A percentile compares a stretch with the other conserved stretches of the same genome.
Conservation (phyloP, 768 basidiomycete genomes). For the Suillus variegatus region DNA sequence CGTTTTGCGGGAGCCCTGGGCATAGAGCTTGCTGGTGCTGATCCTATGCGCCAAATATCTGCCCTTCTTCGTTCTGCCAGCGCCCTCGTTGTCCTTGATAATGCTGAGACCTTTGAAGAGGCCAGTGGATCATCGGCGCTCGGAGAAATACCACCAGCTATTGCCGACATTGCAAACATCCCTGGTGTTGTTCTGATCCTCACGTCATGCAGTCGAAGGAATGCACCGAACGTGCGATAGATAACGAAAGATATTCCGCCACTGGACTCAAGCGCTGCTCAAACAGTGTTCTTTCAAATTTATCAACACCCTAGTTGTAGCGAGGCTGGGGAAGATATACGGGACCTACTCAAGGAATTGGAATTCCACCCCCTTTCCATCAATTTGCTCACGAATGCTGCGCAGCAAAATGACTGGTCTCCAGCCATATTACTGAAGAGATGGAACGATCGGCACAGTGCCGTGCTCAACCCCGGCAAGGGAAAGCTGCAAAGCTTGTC, state of each 20-base stretch:
- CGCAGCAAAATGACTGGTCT: conserved; percentile 5
- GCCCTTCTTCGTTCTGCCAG: not conserved
- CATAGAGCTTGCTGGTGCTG: not conserved
- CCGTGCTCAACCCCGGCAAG: not conserved
- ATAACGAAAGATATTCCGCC: conserved; percentile 1
- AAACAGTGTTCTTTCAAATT: not conserved
- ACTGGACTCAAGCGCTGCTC: not conserved
- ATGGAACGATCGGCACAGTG: not conserved
- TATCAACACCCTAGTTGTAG: not conserved
- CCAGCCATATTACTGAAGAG: not conserved
- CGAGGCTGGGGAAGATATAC: not conserved
- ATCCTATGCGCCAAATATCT: not conserved
- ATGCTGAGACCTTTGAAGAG: not conserved
- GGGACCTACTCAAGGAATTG: not conserved
- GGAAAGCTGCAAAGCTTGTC: not conserved
- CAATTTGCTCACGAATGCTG: not conserved
- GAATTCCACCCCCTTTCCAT: not conserved
- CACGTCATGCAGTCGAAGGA: not conserved
- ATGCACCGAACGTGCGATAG: not conserved
- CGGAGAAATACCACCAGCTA: not conserved
- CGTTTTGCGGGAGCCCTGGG: not conserved
- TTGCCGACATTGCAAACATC: not conserved
- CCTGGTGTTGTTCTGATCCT: conserved; percentile 3
- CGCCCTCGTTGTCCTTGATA: conserved; percentile 4
- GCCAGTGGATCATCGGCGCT: not conserved